Base-by-base conservation (phyloP, 139 green algal genomes). In the Chlorokybus atmophyticus region DNA sequence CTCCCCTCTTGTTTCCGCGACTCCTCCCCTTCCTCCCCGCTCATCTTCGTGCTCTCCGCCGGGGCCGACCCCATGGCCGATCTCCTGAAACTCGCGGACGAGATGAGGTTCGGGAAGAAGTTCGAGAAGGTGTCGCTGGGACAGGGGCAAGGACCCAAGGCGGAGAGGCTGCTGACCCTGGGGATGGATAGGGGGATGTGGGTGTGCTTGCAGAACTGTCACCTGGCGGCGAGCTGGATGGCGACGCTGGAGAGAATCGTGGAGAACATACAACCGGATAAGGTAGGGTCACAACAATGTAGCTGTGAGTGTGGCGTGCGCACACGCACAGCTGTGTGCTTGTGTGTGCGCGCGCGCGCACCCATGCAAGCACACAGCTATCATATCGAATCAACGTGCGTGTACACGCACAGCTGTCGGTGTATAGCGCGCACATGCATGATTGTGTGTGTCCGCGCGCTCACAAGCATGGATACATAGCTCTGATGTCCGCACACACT, bases 51-150 rank as follows among this genome's bases (percentile, higher is more conserved):
- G 30, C 77, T 90, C 30, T 82, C 71, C 2, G 59, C 74, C 38
- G 81, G 82, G 4, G 81, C 82, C 2, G 82, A 90, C 55, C 82
- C 82, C 24, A 90, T 90, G 82, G 79, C 79, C 0, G 82, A 90
- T 53, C 59, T 90, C 44, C 74, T 90, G 6, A 84, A 86, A 67
- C 75, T 92, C n/a, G 76, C 78, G 10, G 83, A 88, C 5, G 83
- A 90, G 57, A 77, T 85, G 63, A 71, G 74, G 51, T 85, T 87
- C 65, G 70, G 28, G 42, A 78, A 81, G 57, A 84, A 82, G 72
- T 90, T 90, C 60, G 82, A 87, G 30, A 83, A 86, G 70, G 81
- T 87, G 64, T 84, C 71, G 70, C 73, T 91, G 40, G 83, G 83
- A 2, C 82, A 91, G 57, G 83, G 82, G 7, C 83, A 91, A 70